These are phyloP conservation scores for Immersiella caudata DNA, from an alignment of 495 filamentous ascomycete species.

Conservation along the genomic window DNA sequence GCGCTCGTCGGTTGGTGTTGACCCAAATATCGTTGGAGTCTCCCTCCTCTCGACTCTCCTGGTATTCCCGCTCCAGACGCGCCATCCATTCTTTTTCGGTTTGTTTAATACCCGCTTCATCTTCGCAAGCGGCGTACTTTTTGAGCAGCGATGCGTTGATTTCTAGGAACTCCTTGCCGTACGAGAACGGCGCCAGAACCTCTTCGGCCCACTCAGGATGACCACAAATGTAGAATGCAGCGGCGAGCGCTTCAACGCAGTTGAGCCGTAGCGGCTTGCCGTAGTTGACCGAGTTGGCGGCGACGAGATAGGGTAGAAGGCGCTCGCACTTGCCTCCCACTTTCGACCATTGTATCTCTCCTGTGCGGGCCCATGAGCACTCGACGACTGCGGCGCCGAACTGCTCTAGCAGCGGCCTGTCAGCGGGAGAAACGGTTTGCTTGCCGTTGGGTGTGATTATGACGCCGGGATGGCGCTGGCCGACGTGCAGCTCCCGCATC, in stretches of 20 bases:
- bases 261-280: conserved; percentile 92
- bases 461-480: conserved; percentile 86
- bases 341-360: conserved; percentile 85
- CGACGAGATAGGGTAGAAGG: conserved; percentile 91
- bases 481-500: conserved; percentile 90
- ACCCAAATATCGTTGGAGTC: conserved; percentile 75
- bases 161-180: conserved; percentile 82
- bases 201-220: conserved; percentile 87
- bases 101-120: conserved; percentile 86
- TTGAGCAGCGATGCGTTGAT: conserved; percentile 84
- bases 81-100: conserved; percentile 85
- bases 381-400: conserved; percentile 95
- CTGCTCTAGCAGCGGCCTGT: conserved; percentile 77
- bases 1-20: conserved; percentile 72
- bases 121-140: conserved; percentile 78
- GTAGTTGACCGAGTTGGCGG: conserved; percentile 97
- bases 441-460: conserved; percentile 96
- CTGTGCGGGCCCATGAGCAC: conserved; percentile 91
- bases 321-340: conserved; percentile 96
- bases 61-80: conserved; percentile 86
- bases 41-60: conserved; percentile 70
- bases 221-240: conserved; percentile 89
- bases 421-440: conserved; percentile 75
- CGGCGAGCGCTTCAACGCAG: conserved; percentile 92
- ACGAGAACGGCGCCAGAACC: conserved; percentile 80